phyloP scores from a whole-genome alignment of 2,329 filamentous ascomycete species.

The Alternaria solani region DNA sequence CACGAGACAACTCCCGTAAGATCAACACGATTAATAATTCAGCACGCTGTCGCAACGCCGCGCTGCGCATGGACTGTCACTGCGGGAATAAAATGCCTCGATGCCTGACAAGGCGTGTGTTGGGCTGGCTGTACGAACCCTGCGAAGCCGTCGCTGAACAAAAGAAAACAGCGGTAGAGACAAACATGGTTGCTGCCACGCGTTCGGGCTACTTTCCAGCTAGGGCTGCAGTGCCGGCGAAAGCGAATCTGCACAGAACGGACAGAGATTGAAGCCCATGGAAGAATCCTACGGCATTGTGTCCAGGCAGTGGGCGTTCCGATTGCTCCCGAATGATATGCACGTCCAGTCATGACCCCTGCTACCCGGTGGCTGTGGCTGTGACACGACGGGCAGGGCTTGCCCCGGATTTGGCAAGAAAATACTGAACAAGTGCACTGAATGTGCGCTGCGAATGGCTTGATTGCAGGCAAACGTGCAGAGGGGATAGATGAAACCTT shows the following conservation, averaged over 20 bases:
- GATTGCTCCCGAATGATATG: constrained; percentile 21
- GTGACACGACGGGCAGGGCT: constrained; percentile 7
- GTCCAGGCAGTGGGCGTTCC: constrained; percentile 13
- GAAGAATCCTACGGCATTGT: constrained; percentile 7
- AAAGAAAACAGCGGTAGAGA: constrained; percentile 1
- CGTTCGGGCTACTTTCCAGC: constrained; percentile 3
- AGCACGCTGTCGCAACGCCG: constrained; percentile 16
- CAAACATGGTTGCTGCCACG: background rate
- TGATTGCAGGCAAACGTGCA: too few relatives aligned
- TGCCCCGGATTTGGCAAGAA: background rate
- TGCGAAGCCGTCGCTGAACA: background rate
- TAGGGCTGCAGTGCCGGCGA: constrained; percentile 1
- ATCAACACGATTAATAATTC: constrained; percentile 29
- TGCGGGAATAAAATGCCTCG: constrained; percentile 27
- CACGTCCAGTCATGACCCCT: constrained; percentile 15
- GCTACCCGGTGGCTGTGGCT: constrained; percentile 19
- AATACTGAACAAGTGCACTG: background rate
- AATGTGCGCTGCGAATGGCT: too few relatives aligned
- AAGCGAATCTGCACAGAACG: constrained; percentile 8
- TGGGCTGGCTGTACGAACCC: background rate
- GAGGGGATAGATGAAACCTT: background rate
- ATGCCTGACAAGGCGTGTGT: constrained; percentile 13
- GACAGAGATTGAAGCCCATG: constrained; percentile 8
- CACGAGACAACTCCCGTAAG: constrained; percentile 15
- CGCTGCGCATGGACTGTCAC: constrained; percentile 23